Evolutionary conservation across 2,329 filamentous ascomycete species (phyloP).

Genomic region (Ceratocystis albifundus): DNA sequence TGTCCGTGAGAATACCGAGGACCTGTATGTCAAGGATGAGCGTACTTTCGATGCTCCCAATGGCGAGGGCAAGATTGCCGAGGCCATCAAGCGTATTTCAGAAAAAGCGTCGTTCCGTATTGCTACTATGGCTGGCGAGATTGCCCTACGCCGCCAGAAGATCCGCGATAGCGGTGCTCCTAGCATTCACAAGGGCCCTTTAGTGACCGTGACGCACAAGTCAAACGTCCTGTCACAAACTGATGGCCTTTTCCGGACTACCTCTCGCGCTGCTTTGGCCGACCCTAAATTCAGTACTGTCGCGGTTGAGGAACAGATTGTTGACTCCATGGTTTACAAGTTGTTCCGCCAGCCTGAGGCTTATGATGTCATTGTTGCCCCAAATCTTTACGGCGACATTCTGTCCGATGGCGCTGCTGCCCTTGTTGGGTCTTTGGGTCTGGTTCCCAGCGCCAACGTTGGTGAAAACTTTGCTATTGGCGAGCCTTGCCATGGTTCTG

Average conservation of each 20-base stretch:
- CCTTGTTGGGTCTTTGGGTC: conserved; percentile 78
- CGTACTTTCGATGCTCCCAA: conserved; percentile 63
- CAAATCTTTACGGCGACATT: conserved; percentile 95
- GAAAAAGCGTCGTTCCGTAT: conserved; percentile 77
- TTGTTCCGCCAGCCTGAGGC: conserved; percentile 89
- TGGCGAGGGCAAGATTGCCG: conserved; percentile 67
- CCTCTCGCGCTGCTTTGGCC: conserved; percentile 61
- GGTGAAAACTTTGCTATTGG: conserved; percentile 90
- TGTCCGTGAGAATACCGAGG: conserved; percentile 96
- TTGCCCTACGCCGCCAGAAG: conserved; percentile 75
- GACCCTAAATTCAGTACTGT: conserved; percentile 51
- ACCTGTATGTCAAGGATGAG: conserved; percentile 96
- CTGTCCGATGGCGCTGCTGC: conserved; percentile 91
- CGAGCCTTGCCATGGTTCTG: conserved; percentile 93
- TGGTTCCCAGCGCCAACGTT: conserved; percentile 92
- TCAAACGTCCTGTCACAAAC: conserved; percentile 94
- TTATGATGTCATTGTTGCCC: conserved; percentile 97
- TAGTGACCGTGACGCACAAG: conserved; percentile 97
- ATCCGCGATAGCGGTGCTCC: conserved; percentile 50
- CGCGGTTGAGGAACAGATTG: conserved; percentile 87
- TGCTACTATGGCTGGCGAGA: conserved; percentile 85
- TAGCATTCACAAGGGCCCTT: conserved; percentile 54
- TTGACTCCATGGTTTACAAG: conserved; percentile 99
- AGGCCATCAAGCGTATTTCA: conserved; percentile 95
- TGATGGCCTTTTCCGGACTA: conserved; percentile 84